Conservation (phyloP, 306 rosid species). For the Pachyrhizus erosus region DNA sequence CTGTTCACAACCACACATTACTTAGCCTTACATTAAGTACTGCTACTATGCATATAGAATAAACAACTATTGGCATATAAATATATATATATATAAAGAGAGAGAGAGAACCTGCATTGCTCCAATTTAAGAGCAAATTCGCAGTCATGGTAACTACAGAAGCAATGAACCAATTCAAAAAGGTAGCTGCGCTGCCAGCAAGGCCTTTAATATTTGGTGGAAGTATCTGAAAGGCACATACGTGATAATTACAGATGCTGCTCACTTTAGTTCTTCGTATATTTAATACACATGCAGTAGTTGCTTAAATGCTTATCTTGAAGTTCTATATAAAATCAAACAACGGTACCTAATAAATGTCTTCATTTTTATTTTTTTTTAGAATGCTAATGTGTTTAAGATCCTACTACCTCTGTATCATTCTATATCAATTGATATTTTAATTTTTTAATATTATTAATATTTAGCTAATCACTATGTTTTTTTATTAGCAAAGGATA, state of each 20-base stretch:
- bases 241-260: not conserved
- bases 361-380: too few relatives aligned
- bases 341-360: too few relatives aligned
- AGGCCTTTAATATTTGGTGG: constrained; percentile 78
- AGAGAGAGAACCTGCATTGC: constrained; percentile 56
- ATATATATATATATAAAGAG: not conserved
- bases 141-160: constrained; percentile 69
- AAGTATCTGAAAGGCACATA: constrained; percentile 61
- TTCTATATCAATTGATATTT: too few relatives aligned
- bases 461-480: too few relatives aligned
- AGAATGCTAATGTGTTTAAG: too few relatives aligned
- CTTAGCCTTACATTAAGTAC: not conserved
- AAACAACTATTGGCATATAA: not conserved
- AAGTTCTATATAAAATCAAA: too few relatives aligned
- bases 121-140: constrained; percentile 71
- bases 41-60: not conserved
- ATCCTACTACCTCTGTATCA: too few relatives aligned
- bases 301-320: too few relatives aligned
- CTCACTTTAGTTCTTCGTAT: not conserved
- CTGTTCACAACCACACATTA: constrained; percentile 44
- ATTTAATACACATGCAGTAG: not conserved
- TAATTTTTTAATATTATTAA: too few relatives aligned
- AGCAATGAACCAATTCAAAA: constrained; percentile 71
- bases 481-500: too few relatives aligned
- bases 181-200: constrained; percentile 76